Base-by-base conservation (phyloP, 2,329 filamentous ascomycete species). In the Phialophora verrucosa region DNA sequence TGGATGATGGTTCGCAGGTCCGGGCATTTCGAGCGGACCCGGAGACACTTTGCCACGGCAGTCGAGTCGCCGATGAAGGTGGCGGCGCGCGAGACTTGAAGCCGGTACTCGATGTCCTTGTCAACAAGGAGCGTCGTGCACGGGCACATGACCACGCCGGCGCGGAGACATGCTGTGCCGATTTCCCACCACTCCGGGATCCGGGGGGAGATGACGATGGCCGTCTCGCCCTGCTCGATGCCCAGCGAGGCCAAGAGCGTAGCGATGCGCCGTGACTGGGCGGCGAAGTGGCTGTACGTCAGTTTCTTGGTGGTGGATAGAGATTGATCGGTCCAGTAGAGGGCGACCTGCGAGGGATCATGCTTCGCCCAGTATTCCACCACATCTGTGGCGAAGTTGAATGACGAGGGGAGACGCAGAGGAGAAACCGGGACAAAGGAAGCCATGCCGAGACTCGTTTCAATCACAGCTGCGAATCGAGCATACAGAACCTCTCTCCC, bases 321-420 rank as follows among this genome's bases (percentile, higher is more conserved):
- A 32, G 77, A 73, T 59, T 78, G 73, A 14, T 77, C 76, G 42
- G 78, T 70, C 78, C 78, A 80, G 59, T 77, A 72, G 72, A 80
- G 76, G 11, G 78, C 78, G n/a, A 71, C 66, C 3, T 69, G 71
- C 4, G 70, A 62, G 4, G 75, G 73, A 8, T 73, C 65, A 14
- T 73, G 70, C 1, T 62, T 47, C 14, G 78, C 78, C 76, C 77
- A 79, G 69, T 78, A 74, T 68, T 80, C 78, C 58, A 80, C 75
- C 54, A 80, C 76, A 72, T 80, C 75, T 47, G 68, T 72, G 11
- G 78, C 78, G 65, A 80, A 80, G 72, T 80, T 80, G 77, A 80
- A 80, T 1, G 65, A 65, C 4, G 49, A n/a, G 17, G 68, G 68
- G n/a, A 59, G 65, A 1, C 47, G 62, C 20, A 65, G 23, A n/a